phyloP scores from a whole-genome alignment of 129 eudicot genomes.

The Solidago caesia region DNA sequence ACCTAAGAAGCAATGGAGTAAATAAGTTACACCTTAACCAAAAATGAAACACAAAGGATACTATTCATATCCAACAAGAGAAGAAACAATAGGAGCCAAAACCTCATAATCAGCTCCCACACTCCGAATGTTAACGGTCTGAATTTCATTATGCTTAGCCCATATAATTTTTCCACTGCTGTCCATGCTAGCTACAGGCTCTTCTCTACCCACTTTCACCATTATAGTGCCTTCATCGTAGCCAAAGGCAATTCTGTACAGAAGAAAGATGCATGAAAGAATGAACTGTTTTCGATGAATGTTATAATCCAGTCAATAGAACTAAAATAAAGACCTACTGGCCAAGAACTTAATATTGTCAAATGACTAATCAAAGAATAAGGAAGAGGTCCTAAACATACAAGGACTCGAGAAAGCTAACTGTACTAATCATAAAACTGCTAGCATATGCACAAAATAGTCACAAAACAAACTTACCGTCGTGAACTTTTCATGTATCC shows the following conservation, averaged over 20 bases:
- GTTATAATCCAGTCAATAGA: conserved; percentile 9
- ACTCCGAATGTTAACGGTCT: conserved; percentile 76
- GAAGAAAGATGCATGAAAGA: conserved; percentile 4
- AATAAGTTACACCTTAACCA: conserved; percentile 11
- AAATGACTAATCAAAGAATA: conserved; percentile 2
- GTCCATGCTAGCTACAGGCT: conserved; percentile 94
- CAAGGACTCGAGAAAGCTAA: background rate
- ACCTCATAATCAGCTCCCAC: conserved; percentile 91
- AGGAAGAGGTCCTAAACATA: conserved; percentile 4
- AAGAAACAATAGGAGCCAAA: conserved; percentile 17
- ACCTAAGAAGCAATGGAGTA: conserved; percentile 46
- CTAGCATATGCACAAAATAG: background rate
- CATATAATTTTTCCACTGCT: conserved; percentile 87
- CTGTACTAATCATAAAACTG: conserved; percentile 7
- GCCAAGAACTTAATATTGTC: conserved; percentile 14
- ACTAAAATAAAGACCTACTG: background rate
- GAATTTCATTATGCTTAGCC: conserved; percentile 94
- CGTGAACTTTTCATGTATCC: conserved; percentile 86
- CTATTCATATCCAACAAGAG: conserved; percentile 17
- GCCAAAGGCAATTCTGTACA: conserved; percentile 76
- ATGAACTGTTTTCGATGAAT: conserved; percentile 4
- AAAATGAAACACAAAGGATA: background rate
- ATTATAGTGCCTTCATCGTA: conserved; percentile 93
- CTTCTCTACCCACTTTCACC: conserved; percentile 94
- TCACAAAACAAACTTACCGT: conserved; percentile 46